A percentile compares a stretch with the other conserved stretches of the same genome.
These are phyloP conservation scores for Aspergillus persii DNA, from an alignment of 2,329 filamentous ascomycete species.

Conservation along the genomic window DNA sequence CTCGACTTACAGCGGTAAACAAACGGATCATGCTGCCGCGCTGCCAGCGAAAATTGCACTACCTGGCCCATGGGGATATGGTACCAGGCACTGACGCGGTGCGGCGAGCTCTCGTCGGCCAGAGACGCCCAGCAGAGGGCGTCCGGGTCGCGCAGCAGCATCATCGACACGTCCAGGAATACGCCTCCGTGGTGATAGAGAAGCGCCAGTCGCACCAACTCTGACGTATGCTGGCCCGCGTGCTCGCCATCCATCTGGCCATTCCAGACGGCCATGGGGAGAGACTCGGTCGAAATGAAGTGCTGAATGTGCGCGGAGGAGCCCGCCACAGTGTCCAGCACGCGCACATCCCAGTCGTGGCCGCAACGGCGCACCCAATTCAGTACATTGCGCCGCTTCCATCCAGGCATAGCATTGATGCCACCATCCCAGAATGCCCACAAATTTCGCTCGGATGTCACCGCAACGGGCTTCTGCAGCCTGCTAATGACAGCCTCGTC, in stretches of 20 bases:
- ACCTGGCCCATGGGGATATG: neutral
- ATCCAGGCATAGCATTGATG: neutral
- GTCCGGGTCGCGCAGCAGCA: neutral
- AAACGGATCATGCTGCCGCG: neutral
- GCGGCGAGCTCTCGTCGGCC: neutral
- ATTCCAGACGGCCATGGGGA: neutral
- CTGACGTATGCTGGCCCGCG: neutral
- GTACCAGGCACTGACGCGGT: neutral
- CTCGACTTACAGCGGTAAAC: neutral
- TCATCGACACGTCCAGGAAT: neutral
- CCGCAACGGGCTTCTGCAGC: neutral
- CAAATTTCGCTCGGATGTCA: conserved; percentile 5
- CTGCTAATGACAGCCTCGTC: neutral
- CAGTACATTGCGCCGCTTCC: conserved; percentile 5
- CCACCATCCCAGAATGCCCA: conserved; percentile 9
- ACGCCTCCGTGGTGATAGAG: neutral
- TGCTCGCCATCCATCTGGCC: neutral
- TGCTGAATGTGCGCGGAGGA: neutral
- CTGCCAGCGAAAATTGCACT: neutral
- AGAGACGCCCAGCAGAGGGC: neutral
- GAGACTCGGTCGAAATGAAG: neutral
- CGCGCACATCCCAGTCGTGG: conserved; percentile 1
- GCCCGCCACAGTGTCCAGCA: conserved; percentile 2
- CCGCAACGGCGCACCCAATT: conserved; percentile 5
- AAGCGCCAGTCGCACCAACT: neutral